Conservation (phyloP, 2,329 filamentous ascomycete species). For the Elsinoe necatrix region DNA sequence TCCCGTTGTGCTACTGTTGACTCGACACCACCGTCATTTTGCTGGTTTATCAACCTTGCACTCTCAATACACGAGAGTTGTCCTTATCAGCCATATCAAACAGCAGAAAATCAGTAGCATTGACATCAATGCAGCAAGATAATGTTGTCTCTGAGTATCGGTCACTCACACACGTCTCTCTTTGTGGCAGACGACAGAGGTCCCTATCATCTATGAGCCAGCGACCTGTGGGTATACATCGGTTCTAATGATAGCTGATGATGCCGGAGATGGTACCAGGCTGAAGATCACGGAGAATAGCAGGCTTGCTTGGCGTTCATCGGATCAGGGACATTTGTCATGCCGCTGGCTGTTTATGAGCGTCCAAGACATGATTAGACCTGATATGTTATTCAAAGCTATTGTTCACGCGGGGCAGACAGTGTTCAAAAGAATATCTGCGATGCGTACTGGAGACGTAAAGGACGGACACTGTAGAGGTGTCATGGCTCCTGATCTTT, state of each 20-base stretch:
- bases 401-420: constrained; percentile 19
- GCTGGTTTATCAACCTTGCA: too few species aligned
- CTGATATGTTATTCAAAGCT: constrained; percentile 25
- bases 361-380: constrained; percentile 24
- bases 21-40: too few species aligned
- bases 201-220: constrained; percentile 24
- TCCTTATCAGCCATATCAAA: too few species aligned
- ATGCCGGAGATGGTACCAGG: constrained; percentile 24
- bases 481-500: not conserved
- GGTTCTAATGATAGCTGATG: constrained; percentile 22
- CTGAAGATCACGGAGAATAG: constrained; percentile 24
- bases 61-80: constrained; percentile 17
- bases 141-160: too few species aligned
- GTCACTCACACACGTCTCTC: constrained; percentile 22
- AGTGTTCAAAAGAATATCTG: constrained; percentile 18
- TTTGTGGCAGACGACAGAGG: constrained; percentile 21
- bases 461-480: not conserved
- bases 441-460: constrained; percentile 15
- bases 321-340: constrained; percentile 22
- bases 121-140: too few species aligned
- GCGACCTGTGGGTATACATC: constrained; percentile 20
- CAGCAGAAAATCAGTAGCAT: too few species aligned
- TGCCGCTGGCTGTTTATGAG: constrained; percentile 17
- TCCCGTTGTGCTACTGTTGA: too few species aligned
- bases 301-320: constrained; percentile 18